Percentiles rank a stretch among this genome's conserved stretches.
Conservation (phyloP, 805 yeast species). For the Candida cerambycidarum region DNA sequence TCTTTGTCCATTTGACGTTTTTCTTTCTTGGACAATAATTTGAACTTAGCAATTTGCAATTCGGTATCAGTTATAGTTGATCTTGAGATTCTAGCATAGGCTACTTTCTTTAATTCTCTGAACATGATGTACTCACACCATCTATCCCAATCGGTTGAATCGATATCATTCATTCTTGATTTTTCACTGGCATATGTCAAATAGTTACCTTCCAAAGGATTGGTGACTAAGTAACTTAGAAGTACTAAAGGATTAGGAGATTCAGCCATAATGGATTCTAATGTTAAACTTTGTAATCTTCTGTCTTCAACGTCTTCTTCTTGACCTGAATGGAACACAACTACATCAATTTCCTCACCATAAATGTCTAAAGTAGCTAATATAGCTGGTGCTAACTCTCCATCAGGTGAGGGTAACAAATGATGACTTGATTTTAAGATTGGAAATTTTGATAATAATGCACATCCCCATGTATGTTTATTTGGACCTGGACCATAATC, state of each 20-base stretch:
- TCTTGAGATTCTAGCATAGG: constrained; percentile 91
- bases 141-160: constrained; percentile 90
- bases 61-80: constrained; percentile 96
- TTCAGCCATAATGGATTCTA: constrained; percentile 78
- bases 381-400: constrained; percentile 97
- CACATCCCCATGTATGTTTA: constrained; percentile 98
- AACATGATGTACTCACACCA: constrained; percentile 97
- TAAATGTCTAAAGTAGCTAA: constrained; percentile 93
- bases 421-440: constrained; percentile 88
- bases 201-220: constrained; percentile 86
- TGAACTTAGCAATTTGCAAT: constrained; percentile 91
- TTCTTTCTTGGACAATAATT: constrained; percentile 45
- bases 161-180: constrained; percentile 91
- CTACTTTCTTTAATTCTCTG: constrained; percentile 81
- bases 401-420: constrained; percentile 92
- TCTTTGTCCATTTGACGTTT: constrained; percentile 31
- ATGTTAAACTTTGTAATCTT: constrained; percentile 74
- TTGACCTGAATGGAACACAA: constrained; percentile 97
- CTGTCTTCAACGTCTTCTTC: constrained; percentile 97
- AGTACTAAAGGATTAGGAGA: constrained; percentile 82
- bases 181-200: constrained; percentile 82
- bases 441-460: constrained; percentile 90
- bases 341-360: constrained; percentile 84
- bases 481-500: constrained; percentile 98
- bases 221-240: constrained; percentile 86